Evolutionary conservation across 495 filamentous ascomycete species (phyloP), one percentile per base, ranked within the genome.

Genomic region (Physcia stellaris): DNA sequence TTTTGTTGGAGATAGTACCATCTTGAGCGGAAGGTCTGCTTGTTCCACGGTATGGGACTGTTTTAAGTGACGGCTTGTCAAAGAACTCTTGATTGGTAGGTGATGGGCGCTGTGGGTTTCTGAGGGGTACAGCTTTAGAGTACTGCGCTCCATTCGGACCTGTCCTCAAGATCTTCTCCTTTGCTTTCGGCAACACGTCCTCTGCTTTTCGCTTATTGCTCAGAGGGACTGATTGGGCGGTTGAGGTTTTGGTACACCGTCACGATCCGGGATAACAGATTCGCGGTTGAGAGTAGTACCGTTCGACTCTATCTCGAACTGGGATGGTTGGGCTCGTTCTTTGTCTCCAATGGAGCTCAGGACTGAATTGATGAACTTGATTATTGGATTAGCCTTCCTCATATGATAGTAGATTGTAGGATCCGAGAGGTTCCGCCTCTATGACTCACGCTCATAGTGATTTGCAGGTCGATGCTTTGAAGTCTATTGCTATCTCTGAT

Each of bases 281-380:
- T n/a, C n/a, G n/a, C n/a, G n/a, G n/a, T n/a, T n/a, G n/a, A n/a
- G n/a, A n/a, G n/a, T n/a, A n/a, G n/a, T n/a, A n/a, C n/a, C n/a
- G 49, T 13, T 58, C 10, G 53, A 58, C 40, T 35, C 45, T 28
- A 21, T 44, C 18, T 35, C 41, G 28, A 39, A 43, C 12, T 56
- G 53, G 13, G 51, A 37, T 23, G 51, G 55, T 24, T 59, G 39
- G 29, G 57, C 56, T 32, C 59, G 59, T 30, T 61, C 67, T 52
- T 62, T 62, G 51, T 64, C 59, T 27, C 46, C 46, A 9, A 75
- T 61, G 24, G 67, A 71, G 42, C 70, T 64, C 39, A 74, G 62
- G 20, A 74, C 61, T 17, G 71, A 75, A 49, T 70, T 71, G 49
- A 76, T 64, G 41, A 72, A 73, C 71, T 76, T 29, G 11, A 39